Evolutionary conservation across 495 filamentous ascomycete genomes (phyloP).

Genomic region (Collariella sp.): DNA sequence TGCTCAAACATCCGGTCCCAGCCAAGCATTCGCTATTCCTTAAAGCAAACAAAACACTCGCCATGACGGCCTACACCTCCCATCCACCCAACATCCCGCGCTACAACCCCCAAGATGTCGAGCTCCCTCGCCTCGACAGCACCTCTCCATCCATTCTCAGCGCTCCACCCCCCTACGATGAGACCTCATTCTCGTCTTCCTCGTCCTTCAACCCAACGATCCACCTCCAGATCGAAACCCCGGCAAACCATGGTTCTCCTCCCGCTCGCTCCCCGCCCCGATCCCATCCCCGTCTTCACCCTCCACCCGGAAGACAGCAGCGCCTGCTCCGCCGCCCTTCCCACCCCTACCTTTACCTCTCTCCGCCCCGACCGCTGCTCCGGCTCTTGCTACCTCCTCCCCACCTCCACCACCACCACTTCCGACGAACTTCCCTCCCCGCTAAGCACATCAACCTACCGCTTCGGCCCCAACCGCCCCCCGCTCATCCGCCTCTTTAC

Average conservation of each 20-base stretch:
- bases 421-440: conserved; percentile 17
- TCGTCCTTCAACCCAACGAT: conserved; percentile 29
- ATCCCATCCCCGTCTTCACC: conserved; percentile 39
- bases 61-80: background rate
- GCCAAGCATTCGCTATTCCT: background rate
- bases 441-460: conserved; percentile 40
- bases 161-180: conserved; percentile 6
- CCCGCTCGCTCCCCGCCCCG: conserved; percentile 34
- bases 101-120: conserved; percentile 9
- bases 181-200: background rate
- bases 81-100: background rate
- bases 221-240: conserved; percentile 38
- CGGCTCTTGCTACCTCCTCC: conserved; percentile 33
- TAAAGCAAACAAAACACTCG: background rate
- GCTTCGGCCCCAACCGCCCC: conserved; percentile 38
- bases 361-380: conserved; percentile 35
- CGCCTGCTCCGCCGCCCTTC: background rate
- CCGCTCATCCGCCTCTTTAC: conserved; percentile 21
- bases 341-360: conserved; percentile 34
- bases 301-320: conserved; percentile 2
- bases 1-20: background rate
- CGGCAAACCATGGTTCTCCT: conserved; percentile 39
- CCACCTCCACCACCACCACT: conserved; percentile 12
- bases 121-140: conserved; percentile 10
- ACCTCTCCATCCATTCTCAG: conserved; percentile 1